A percentile compares a stretch with the other conserved stretches of the same genome.
phyloP scores from a whole-genome alignment of 805 yeast genomes.

The Tanozyma kutaoensis region DNA sequence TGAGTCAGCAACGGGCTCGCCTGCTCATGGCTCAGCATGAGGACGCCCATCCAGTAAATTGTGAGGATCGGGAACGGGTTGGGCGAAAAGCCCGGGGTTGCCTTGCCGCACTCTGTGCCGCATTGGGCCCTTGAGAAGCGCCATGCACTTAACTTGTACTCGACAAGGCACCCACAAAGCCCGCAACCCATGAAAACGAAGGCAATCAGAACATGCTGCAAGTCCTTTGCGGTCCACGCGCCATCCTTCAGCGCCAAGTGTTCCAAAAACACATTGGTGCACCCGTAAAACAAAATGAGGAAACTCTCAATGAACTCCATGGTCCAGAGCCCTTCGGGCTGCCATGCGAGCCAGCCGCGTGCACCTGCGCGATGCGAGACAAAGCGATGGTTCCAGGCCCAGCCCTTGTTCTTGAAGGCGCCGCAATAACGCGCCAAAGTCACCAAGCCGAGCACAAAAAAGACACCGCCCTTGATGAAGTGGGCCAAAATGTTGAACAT shows the following conservation, averaged over 20 bases:
- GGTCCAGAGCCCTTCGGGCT: conserved; percentile 39
- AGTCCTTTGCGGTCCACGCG: conserved; percentile 78
- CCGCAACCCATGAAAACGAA: conserved; percentile 90
- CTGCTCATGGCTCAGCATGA: conserved; percentile 93
- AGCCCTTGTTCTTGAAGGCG: conserved; percentile 57
- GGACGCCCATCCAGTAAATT: conserved; percentile 89
- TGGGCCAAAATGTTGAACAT: conserved; percentile 86
- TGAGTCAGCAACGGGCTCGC: conserved; percentile 64
- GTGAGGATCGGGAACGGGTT: conserved; percentile 92
- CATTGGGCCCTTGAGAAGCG: too few relatives aligned
- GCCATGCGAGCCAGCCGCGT: conserved; percentile 18
- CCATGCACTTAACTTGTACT: conserved; percentile 52
- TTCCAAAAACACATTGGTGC: conserved; percentile 82
- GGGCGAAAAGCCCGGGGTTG: conserved; percentile 69
- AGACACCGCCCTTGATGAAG: conserved; percentile 92
- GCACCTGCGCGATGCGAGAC: conserved; percentile 5
- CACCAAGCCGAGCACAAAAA: conserved; percentile 59
- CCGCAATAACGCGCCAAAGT: conserved; percentile 87
- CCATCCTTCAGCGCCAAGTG: conserved; percentile 62
- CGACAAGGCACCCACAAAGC: conserved; percentile 76
- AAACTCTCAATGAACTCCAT: conserved; percentile 80
- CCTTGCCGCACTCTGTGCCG: too few relatives aligned
- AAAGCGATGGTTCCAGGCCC: conserved; percentile 71
- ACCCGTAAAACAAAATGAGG: conserved; percentile 77
- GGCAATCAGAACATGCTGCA: conserved; percentile 85